Conservation (phyloP, 441 rosid genomes). For the Populus hybrid region DNA sequence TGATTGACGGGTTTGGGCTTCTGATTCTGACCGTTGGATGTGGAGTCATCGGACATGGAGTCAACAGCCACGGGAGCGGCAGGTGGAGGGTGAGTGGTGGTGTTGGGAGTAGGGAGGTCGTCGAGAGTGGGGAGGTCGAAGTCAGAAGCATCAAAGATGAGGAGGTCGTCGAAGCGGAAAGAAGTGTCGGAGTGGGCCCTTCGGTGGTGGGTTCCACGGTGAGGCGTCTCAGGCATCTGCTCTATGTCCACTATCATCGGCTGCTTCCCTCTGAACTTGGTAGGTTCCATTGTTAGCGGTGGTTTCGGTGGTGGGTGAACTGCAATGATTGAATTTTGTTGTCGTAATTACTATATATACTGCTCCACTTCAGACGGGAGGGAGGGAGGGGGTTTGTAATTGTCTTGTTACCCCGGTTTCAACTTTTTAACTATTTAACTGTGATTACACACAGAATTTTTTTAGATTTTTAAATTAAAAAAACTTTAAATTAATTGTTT, state of each 20-base stretch:
- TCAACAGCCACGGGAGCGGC: conserved; percentile 41
- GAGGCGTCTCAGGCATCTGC: conserved; percentile 69
- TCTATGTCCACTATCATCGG: conserved; percentile 54
- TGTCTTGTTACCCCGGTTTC: background rate
- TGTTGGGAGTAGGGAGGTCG: conserved; percentile 43
- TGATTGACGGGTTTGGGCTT: conserved; percentile 46
- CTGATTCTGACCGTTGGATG: conserved; percentile 39
- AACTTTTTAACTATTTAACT: background rate
- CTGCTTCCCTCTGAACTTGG: conserved; percentile 30
- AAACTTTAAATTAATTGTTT: too few relatives aligned
- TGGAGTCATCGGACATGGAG: conserved; percentile 62
- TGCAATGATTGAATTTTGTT: background rate
- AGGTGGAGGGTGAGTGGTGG: conserved; percentile 14
- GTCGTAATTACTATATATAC: background rate
- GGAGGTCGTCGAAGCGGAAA: conserved; percentile 84
- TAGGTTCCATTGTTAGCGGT: conserved; percentile 27
- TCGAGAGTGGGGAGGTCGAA: conserved; percentile 74
- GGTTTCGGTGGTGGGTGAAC: background rate
- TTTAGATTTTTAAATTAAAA: too few relatives aligned
- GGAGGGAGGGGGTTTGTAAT: background rate
- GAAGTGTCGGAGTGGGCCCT: conserved; percentile 90
- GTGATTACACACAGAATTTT: too few relatives aligned
- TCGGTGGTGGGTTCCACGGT: conserved; percentile 68
- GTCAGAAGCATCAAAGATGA: conserved; percentile 83
- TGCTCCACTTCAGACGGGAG: background rate